These are phyloP conservation scores for Elaeagnus macrophylla DNA, from an alignment of 306 rosid species.

Conservation along the genomic window DNA sequence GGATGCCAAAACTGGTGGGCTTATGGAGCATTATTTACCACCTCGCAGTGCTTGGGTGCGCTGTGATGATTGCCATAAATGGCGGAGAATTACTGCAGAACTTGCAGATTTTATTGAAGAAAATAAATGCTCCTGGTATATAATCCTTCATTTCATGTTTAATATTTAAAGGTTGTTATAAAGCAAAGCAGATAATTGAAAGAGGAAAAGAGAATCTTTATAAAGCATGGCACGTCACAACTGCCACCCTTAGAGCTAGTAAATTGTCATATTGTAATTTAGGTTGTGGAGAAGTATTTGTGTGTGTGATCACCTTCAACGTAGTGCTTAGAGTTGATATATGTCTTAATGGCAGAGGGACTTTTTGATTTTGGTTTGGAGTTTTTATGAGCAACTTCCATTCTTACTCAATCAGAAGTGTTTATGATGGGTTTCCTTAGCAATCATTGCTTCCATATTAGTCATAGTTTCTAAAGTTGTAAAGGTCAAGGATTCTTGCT, in stretches of 20 bases:
- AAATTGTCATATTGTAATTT: too few relatives aligned
- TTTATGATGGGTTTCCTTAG: not conserved
- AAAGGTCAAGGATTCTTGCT: not conserved
- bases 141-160: slow-evolving; percentile 13
- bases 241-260: too few relatives aligned
- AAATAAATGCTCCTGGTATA: slow-evolving; percentile 76
- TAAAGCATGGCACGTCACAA: too few relatives aligned
- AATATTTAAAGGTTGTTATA: slow-evolving; percentile 6
- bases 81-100: slow-evolving; percentile 88
- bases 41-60: slow-evolving; percentile 84
- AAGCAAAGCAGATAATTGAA: not conserved
- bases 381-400: not conserved
- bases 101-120: slow-evolving; percentile 80
- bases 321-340: too few relatives aligned
- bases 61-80: slow-evolving; percentile 87
- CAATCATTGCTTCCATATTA: not conserved
- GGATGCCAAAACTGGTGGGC: slow-evolving; percentile 30
- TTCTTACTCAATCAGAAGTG: not conserved
- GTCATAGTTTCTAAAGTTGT: not conserved
- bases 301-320: too few relatives aligned
- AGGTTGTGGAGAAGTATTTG: too few relatives aligned
- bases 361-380: not conserved
- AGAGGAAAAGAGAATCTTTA: too few relatives aligned
- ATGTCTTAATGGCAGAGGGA: not conserved
- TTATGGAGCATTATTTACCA: slow-evolving; percentile 44